Evolutionary conservation across 352 stramenopile species (phyloP).

Genomic region (Phytophthora foliorum): DNA sequence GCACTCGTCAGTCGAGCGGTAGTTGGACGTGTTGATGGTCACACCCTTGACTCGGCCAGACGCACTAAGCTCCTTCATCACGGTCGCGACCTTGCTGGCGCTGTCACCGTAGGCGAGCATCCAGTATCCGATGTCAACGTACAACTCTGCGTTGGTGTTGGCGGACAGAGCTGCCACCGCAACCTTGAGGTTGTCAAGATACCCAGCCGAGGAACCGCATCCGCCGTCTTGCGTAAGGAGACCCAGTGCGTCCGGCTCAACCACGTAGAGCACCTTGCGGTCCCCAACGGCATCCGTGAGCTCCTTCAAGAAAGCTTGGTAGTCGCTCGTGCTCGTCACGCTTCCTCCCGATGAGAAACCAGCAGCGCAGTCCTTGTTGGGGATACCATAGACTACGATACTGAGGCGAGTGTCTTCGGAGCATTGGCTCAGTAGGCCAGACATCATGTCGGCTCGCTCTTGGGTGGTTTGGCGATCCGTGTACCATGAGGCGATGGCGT

Average conservation of each 20-base stretch:
- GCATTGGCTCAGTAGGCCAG: constrained; percentile 42
- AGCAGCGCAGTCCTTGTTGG: constrained; percentile 66
- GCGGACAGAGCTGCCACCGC: constrained; percentile 54
- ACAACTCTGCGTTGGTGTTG: constrained; percentile 64
- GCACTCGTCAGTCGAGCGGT: constrained; percentile 59
- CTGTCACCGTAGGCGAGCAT: constrained; percentile 43
- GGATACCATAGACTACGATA: constrained; percentile 70
- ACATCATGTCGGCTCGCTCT: constrained; percentile 30
- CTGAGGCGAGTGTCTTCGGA: constrained; percentile 44
- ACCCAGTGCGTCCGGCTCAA: constrained; percentile 66
- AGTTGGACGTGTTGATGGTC: constrained; percentile 78
- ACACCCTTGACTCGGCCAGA: constrained; percentile 62
- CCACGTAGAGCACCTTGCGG: constrained; percentile 64
- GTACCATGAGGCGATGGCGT: constrained; percentile 63
- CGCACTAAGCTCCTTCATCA: constrained; percentile 46
- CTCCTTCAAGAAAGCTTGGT: constrained; percentile 51
- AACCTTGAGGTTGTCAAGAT: constrained; percentile 56
- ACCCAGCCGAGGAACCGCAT: constrained; percentile 49
- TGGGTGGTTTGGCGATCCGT: constrained; percentile 46
- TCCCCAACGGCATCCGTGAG: constrained; percentile 46
- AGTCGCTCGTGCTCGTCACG: constrained; percentile 47
- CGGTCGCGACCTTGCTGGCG: constrained; percentile 35
- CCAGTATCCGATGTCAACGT: constrained; percentile 72
- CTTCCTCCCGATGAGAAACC: constrained; percentile 47
- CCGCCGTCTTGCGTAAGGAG: constrained; percentile 48